These are phyloP conservation scores for Gossypium schwendimanii DNA, from an alignment of 441 rosid genomes.

Conservation along the genomic window DNA sequence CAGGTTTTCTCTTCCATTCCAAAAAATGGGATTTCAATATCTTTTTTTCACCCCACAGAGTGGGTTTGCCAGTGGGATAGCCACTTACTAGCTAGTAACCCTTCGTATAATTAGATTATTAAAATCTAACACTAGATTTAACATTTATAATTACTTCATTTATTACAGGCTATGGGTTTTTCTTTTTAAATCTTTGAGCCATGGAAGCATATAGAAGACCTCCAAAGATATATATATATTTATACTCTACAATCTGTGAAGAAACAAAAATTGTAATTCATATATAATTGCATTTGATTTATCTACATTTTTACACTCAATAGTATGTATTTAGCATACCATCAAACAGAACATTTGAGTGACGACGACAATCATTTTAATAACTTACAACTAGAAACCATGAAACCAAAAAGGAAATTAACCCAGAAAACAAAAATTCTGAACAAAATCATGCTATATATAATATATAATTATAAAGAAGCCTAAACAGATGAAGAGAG, in stretches of 20 bases:
- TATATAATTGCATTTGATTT: slow-evolving; percentile 26
- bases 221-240: neutral
- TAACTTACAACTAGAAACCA: slow-evolving; percentile 8
- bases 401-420: neutral
- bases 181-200: neutral
- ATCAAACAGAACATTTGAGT: slow-evolving; percentile 41
- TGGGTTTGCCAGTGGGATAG: neutral
- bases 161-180: neutral
- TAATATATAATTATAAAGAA: slow-evolving; percentile 2
- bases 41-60: neutral
- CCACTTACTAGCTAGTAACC: neutral
- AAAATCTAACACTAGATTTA: too few species aligned
- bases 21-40: neutral
- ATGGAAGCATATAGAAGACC: neutral
- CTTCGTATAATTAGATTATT: neutral
- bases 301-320: slow-evolving; percentile 50
- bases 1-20: neutral
- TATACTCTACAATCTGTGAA: neutral
- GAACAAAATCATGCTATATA: slow-evolving; percentile 20
- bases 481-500: slow-evolving; percentile 30
- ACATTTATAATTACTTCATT: too few species aligned
- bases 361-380: slow-evolving; percentile 23
- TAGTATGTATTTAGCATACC: slow-evolving; percentile 33
- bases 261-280: slow-evolving; percentile 14
- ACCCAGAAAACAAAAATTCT: neutral